Conservation (phyloP, 176 grass and related monocot species). For the Phoenix roebelenii region DNA sequence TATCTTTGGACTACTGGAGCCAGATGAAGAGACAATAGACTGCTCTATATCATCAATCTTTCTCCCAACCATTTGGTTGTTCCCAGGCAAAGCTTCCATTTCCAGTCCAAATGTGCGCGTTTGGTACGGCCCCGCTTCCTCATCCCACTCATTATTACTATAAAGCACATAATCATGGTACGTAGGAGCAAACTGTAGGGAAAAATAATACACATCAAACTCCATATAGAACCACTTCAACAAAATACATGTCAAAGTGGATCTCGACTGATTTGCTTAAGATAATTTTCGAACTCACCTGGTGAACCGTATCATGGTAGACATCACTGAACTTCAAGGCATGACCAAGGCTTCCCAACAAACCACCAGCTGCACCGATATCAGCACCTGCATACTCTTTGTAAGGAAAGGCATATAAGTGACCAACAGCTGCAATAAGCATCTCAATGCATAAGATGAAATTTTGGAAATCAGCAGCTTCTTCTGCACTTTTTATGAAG, state of each 20-base stretch:
- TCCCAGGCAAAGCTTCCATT: conserved; percentile 37
- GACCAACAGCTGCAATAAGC: conserved; percentile 74
- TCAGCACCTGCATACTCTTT: conserved; percentile 92
- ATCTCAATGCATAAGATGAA: conserved; percentile 91
- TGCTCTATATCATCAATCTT: conserved; percentile 24
- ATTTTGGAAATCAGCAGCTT: conserved; percentile 87
- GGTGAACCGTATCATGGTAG: conserved; percentile 91
- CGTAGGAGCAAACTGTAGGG: conserved; percentile 61
- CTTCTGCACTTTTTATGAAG: conserved; percentile 72
- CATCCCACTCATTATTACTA: conserved; percentile 54
- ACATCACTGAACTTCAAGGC: conserved; percentile 80
- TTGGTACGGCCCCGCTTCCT: conserved; percentile 47
- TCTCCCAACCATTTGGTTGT: conserved; percentile 15
- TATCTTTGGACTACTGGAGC: neutral
- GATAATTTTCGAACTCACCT: conserved; percentile 33
- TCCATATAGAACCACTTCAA: too few relatives aligned
- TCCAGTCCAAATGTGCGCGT: conserved; percentile 48
- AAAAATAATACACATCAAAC: too few relatives aligned
- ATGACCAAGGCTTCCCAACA: conserved; percentile 57
- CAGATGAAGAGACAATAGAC: conserved; percentile 20
- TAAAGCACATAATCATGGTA: conserved; percentile 95
- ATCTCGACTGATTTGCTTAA: too few relatives aligned
- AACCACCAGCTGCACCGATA: conserved; percentile 37
- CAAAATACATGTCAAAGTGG: too few relatives aligned
- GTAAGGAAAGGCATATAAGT: conserved; percentile 78